Evolutionary conservation across 1,284 basidiomycete genomes (phyloP).

Genomic region (Leccinum fallax): DNA sequence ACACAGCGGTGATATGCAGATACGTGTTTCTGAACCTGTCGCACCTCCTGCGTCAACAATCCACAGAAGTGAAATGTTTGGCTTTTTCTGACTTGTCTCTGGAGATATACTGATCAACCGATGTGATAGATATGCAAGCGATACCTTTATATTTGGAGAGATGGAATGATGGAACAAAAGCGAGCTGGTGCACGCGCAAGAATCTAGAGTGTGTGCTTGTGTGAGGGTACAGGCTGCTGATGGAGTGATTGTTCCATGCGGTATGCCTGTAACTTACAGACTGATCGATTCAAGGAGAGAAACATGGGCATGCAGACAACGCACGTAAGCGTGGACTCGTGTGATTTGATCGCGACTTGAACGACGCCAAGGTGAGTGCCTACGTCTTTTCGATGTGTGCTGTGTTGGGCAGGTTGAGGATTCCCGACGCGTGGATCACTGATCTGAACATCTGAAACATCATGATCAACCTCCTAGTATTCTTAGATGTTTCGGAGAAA

Average conservation of each 20-base stretch:
- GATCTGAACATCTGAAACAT: neutral
- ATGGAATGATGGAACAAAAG: neutral
- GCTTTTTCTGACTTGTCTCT: neutral
- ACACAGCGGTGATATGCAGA: neutral
- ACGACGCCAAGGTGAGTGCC: neutral
- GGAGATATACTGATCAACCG: neutral
- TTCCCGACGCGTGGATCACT: neutral
- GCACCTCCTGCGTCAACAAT: neutral
- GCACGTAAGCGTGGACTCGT: neutral
- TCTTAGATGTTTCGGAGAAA: neutral
- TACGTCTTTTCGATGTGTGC: neutral
- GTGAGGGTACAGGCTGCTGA: neutral
- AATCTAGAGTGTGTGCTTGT: neutral
- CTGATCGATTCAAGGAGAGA: neutral
- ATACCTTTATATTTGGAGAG: neutral
- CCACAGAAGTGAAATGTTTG: neutral
- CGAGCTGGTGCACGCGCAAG: neutral
- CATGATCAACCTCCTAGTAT: neutral
- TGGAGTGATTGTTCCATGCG: neutral
- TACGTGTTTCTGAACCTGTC: neutral
- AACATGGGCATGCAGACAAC: neutral
- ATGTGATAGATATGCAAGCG: neutral
- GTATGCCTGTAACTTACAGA: neutral
- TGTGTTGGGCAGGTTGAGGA: too few relatives aligned
- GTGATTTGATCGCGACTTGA: neutral